These are phyloP conservation scores for Xylaria castorea DNA, from an alignment of 495 filamentous ascomycete genomes.

Conservation along the genomic window DNA sequence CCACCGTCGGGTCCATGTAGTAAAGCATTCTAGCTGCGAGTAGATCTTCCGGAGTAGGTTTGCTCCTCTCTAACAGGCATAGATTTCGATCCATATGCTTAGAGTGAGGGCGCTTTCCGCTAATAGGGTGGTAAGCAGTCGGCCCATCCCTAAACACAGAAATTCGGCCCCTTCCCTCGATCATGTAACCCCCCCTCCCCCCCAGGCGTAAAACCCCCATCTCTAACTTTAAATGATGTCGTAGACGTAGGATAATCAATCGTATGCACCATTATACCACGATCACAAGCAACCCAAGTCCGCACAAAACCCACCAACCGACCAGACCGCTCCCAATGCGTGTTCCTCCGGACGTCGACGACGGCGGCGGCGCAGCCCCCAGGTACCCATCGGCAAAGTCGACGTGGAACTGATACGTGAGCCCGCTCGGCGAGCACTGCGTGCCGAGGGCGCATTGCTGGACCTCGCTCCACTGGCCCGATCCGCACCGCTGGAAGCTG, in stretches of 20 bases:
- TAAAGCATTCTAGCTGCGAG: background rate
- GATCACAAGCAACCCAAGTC: background rate
- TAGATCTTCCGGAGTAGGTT: background rate
- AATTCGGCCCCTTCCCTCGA: background rate
- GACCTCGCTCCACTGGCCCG: slow-evolving; percentile 43
- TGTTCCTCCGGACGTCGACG: background rate
- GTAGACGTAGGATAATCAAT: too few relatives aligned
- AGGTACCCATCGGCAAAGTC: slow-evolving; percentile 31
- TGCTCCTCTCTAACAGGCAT: background rate
- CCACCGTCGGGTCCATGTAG: too few relatives aligned
- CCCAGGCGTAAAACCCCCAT: background rate
- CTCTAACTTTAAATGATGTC: background rate
- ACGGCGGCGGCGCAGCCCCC: slow-evolving; percentile 12
- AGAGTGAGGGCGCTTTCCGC: background rate
- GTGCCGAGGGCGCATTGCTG: slow-evolving; percentile 43
- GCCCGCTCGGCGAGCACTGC: slow-evolving; percentile 40
- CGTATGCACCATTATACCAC: background rate
- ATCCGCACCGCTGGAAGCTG: slow-evolving; percentile 48
- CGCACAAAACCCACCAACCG: background rate
- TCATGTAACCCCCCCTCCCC: too few relatives aligned
- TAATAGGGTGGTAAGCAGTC: background rate
- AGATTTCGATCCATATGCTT: background rate
- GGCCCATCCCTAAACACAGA: background rate
- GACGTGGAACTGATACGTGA: slow-evolving; percentile 40
- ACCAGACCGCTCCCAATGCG: background rate